A percentile compares a stretch with the other conserved stretches of the same genome.
Conservation (phyloP, 257 asterid species). For the Primulina eburnea region DNA sequence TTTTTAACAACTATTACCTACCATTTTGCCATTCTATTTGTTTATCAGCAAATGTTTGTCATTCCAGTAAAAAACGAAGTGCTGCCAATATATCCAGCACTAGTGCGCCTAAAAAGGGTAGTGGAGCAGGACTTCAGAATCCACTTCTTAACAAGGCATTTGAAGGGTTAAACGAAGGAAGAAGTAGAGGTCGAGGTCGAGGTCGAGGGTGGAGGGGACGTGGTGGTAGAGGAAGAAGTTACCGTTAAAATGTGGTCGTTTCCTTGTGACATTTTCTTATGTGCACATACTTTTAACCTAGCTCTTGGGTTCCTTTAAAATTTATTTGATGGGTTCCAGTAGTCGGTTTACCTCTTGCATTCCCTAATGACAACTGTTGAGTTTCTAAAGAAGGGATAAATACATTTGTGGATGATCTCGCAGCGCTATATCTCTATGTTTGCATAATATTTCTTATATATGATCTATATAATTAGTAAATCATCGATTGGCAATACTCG, state of each 20-base stretch:
- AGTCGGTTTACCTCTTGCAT: neutral
- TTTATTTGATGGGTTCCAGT: neutral
- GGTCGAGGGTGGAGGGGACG: slow-evolving; percentile 62
- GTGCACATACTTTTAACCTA: neutral
- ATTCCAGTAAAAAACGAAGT: slow-evolving; percentile 62
- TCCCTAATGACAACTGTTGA: neutral
- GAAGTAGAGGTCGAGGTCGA: slow-evolving; percentile 55
- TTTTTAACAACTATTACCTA: neutral
- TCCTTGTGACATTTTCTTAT: neutral
- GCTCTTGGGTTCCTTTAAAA: neutral
- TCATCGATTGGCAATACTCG: neutral
- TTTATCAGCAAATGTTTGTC: neutral
- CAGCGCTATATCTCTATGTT: neutral
- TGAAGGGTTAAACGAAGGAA: slow-evolving; percentile 49
- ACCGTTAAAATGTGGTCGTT: slow-evolving; percentile 28
- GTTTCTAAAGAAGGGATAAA: neutral
- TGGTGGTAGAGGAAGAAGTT: slow-evolving; percentile 55
- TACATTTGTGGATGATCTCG: neutral
- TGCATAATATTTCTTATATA: neutral
- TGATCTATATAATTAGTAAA: neutral
- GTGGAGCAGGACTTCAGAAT: slow-evolving; percentile 66
- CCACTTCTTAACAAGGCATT: slow-evolving; percentile 76
- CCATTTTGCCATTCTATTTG: neutral
- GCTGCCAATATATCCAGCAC: slow-evolving; percentile 46
- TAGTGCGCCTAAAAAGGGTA: slow-evolving; percentile 52